Conservation (phyloP, 306 rosid genomes). For the Quercus engelmannii region DNA sequence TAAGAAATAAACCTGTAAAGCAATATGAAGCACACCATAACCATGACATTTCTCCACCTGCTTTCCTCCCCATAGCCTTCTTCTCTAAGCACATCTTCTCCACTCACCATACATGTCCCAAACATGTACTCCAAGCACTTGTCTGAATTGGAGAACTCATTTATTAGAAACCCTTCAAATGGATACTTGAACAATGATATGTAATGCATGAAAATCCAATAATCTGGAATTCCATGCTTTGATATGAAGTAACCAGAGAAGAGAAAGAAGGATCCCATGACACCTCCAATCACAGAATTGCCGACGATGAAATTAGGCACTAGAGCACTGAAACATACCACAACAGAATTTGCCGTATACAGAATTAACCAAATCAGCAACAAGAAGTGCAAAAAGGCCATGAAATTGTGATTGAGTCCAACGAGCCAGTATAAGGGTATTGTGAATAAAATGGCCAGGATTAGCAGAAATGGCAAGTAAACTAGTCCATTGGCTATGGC, state of each 20-base stretch:
- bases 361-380: conserved; percentile 81
- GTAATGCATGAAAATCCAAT: conserved; percentile 93
- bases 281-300: conserved; percentile 82
- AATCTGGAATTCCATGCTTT: conserved; percentile 58
- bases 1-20: conserved; percentile 91
- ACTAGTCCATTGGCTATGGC: conserved; percentile 86
- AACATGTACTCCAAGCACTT: conserved; percentile 78
- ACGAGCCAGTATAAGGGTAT: conserved; percentile 81
- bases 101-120: conserved; percentile 62
- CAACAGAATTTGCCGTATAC: conserved; percentile 89
- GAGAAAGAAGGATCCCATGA: conserved; percentile 88
- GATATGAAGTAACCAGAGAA: conserved; percentile 97
- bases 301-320: conserved; percentile 95
- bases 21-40: conserved; percentile 78
- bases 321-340: conserved; percentile 89
- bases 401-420: conserved; percentile 65
- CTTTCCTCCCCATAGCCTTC: conserved; percentile 77
- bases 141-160: conserved; percentile 80
- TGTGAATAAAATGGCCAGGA: conserved; percentile 74
- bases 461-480: conserved; percentile 84
- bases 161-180: conserved; percentile 87
- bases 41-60: conserved; percentile 75
- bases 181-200: conserved; percentile 91
- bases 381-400: conserved; percentile 68
- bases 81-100: conserved; percentile 69